A percentile compares a stretch with the other conserved stretches of the same genome.
Evolutionary conservation across 2,329 filamentous ascomycete species (phyloP).

Genomic region (Paecilomyces sp.): DNA sequence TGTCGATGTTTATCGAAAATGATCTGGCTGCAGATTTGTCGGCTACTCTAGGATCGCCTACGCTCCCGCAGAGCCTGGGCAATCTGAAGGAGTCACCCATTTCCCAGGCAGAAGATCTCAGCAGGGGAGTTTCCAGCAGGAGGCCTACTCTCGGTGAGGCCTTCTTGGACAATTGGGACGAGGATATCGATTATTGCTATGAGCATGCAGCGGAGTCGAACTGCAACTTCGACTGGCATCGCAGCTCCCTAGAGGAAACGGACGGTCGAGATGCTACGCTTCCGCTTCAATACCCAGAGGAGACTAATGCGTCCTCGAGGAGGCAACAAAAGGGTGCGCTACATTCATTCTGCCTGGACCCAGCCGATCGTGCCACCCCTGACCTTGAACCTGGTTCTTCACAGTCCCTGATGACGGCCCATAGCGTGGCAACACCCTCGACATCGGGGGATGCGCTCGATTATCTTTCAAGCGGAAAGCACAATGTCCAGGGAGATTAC

Average conservation of each 20-base stretch:
- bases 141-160: constrained; percentile 18
- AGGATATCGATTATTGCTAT: constrained; percentile 57
- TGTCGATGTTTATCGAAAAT: constrained; percentile 19
- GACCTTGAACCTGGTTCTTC: constrained; percentile 26
- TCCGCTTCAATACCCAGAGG: background rate
- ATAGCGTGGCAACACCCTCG: constrained; percentile 23
- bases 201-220: constrained; percentile 54
- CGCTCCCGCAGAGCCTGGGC: constrained; percentile 20
- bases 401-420: constrained; percentile 18
- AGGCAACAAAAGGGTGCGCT: constrained; percentile 8
- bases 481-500: constrained; percentile 14
- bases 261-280: constrained; percentile 7
- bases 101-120: constrained; percentile 10
- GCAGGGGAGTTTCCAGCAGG: constrained; percentile 7
- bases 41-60: constrained; percentile 39
- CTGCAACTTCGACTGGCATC: constrained; percentile 54
- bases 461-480: constrained; percentile 13
- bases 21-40: constrained; percentile 34
- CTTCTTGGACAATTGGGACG: constrained; percentile 48
- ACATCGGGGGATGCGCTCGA: constrained; percentile 20
- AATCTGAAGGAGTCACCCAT: constrained; percentile 8
- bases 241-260: constrained; percentile 24
- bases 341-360: constrained; percentile 16
- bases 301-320: constrained; percentile 6
- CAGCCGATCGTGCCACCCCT: constrained; percentile 19